Conservation (phyloP, 805 yeast species). For the Lachancea lanzarotensis region DNA sequence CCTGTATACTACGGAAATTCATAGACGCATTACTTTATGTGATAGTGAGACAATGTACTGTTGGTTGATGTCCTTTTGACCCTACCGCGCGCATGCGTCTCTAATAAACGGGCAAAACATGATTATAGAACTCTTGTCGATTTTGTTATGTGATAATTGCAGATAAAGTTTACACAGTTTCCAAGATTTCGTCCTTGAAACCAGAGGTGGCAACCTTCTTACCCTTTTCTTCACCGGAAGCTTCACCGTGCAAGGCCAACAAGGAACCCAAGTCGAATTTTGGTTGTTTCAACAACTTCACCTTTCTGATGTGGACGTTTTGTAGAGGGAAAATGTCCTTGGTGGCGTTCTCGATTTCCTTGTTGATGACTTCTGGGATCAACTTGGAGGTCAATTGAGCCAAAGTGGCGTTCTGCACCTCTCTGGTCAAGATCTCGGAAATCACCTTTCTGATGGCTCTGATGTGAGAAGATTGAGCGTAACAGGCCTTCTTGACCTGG, state of each 20-base stretch:
- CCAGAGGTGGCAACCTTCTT: constrained; percentile 82
- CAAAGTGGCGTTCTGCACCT: constrained; percentile 88
- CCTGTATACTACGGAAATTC: constrained; percentile 1
- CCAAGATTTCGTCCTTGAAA: constrained; percentile 98
- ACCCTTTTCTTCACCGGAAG: constrained; percentile 90
- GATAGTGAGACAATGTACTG: background rate
- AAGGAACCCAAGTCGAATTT: constrained; percentile 96
- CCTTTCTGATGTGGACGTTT: constrained; percentile 98
- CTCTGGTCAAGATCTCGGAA: constrained; percentile 93
- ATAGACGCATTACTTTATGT: no score
- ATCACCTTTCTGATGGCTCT: constrained; percentile 97
- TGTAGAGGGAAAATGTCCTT: constrained; percentile 94
- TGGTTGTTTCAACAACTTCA: constrained; percentile 96
- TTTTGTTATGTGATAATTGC: constrained; percentile 4
- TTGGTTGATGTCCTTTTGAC: no score
- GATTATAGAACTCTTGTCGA: constrained; percentile 1
- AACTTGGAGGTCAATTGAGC: constrained; percentile 95
- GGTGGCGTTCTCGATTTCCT: constrained; percentile 96
- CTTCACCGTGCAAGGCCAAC: constrained; percentile 96
- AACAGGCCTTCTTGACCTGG: constrained; percentile 96
- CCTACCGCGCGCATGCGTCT: no score
- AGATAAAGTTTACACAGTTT: constrained; percentile 65
- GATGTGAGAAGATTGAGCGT: constrained; percentile 96
- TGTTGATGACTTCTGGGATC: constrained; percentile 97
- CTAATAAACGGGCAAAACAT: background rate